phyloP scores from a whole-genome alignment of 257 asterid genomes.

The Nicotiana sylvestris region DNA sequence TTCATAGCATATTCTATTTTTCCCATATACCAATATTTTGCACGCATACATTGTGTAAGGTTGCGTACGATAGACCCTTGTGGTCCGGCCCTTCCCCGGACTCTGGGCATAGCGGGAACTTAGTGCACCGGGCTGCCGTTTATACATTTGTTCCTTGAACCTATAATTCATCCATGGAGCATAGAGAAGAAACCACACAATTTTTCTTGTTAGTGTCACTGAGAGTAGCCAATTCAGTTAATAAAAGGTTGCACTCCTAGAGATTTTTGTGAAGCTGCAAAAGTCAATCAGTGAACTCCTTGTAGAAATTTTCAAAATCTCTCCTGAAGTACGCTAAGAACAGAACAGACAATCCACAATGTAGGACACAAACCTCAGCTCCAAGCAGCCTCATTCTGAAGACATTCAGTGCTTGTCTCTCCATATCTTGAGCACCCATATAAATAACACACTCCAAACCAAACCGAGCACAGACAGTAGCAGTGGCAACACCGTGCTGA shows the following conservation, averaged over 20 bases:
- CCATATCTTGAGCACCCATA: conserved; percentile 99
- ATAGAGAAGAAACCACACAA: not conserved
- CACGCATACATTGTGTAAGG: not conserved
- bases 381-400: conserved; percentile 91
- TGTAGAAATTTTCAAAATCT: not conserved
- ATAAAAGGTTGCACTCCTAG: not conserved
- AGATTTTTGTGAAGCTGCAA: not conserved
- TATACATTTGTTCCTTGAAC: too few relatives aligned
- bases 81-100: too few relatives aligned
- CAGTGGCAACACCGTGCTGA: conserved; percentile 96
- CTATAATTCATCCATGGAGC: not conserved
- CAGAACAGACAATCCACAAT: conserved; percentile 7
- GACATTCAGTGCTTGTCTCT: conserved; percentile 84
- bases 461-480: conserved; percentile 92
- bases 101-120: too few relatives aligned
- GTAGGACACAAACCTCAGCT: conserved; percentile 63
- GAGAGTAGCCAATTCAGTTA: not conserved
- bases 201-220: not conserved
- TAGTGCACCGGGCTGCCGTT: too few relatives aligned
- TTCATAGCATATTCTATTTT: not conserved
- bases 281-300: not conserved
- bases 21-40: not conserved
- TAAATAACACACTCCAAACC: conserved; percentile 72
- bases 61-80: too few relatives aligned
- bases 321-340: not conserved